Evolutionary conservation across 2,329 filamentous ascomycete species (phyloP), one percentile per base, ranked within the genome.

Genomic region (Paradendryphiella salina): DNA sequence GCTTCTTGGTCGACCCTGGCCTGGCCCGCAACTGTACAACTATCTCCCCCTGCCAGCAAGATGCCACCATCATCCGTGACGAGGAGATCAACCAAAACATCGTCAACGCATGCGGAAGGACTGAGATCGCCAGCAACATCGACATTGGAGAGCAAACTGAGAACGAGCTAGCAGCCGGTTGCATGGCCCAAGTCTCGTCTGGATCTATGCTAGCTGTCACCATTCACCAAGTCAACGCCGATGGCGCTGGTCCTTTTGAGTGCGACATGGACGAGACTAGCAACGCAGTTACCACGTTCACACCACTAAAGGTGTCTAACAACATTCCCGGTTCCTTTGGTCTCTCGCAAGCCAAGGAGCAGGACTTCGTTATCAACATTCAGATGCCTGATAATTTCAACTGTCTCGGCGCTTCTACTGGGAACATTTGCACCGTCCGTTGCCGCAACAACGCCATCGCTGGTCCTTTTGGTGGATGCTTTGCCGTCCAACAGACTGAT

Each of bases 221-320:
- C 7, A 73, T 72, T 31, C 80, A 82, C 60, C 81, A 83, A 63
- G 83, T 87, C 63, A 87, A 87, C 67, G 77, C 77, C 18, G 85
- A 87, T 60, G 85, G 85, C 41, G 84, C 81, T 43, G 85, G 85
- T 2, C 84, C 84, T 1, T 86, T 85, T 67, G 79, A 77, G 5
- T 86, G 84, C 73, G 83, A 83, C 74, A 82, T 87, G 64, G 85
- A 85, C 65, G 70, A 76, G 54, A 84, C 84, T 42, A 84, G 76
- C 52, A 69, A 67, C 32, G 63, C 65, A 18, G 78, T 76, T 17
- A 67, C 75, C 40, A 76, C 77, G 50, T 76, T 75, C 40, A 74
- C 78, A 46, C 77, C 77, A 17, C 69, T 85, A 23, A 76, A 75
- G 7, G 81, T 86, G 4, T 75, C 77, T 46, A 80, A 85, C 71